Evolutionary conservation across 768 basidiomycete genomes (phyloP).

Genomic region (Leccinum arenicola): DNA sequence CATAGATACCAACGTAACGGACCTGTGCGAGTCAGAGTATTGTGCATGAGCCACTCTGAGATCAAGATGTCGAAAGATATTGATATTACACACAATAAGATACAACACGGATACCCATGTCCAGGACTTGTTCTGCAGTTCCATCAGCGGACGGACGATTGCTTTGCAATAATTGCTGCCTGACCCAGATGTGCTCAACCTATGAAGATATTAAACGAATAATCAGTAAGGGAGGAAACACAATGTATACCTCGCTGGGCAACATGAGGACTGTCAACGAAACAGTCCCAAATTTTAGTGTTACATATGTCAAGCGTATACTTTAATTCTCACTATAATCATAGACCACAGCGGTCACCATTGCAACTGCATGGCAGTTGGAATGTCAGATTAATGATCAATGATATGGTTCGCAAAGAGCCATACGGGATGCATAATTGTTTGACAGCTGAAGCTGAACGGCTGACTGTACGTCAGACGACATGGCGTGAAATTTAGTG

Average conservation of each 20-base stretch:
- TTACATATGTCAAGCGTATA: neutral
- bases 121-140: neutral
- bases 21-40: too few species aligned
- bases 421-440: neutral
- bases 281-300: neutral
- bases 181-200: neutral
- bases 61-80: neutral
- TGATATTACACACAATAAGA: neutral
- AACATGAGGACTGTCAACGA: neutral
- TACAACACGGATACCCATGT: neutral
- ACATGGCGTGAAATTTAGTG: neutral
- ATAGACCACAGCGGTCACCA: neutral
- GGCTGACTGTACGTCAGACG: neutral
- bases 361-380: neutral
- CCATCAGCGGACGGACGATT: neutral
- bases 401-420: neutral
- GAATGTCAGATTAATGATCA: neutral
- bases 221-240: neutral
- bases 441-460: too few species aligned
- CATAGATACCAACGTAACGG: too few species aligned
- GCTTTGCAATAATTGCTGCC: neutral
- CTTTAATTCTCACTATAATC: neutral
- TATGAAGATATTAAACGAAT: neutral
- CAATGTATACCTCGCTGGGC: neutral
- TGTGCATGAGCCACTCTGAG: too few species aligned